Base-by-base conservation (phyloP, 345 rosid genomes). In the Hevea brasiliensis region DNA sequence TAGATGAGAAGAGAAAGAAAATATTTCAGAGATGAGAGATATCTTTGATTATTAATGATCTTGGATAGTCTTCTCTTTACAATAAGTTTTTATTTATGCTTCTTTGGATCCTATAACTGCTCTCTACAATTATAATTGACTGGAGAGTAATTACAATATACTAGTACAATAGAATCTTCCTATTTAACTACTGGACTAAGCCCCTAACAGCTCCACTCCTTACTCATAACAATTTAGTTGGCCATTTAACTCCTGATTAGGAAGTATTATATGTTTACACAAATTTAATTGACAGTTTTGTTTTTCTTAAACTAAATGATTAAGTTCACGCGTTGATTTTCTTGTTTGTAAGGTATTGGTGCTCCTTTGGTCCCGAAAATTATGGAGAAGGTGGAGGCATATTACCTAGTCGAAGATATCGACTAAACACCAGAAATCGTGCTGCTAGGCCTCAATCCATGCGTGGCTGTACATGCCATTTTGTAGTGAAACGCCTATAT, bases 361-460 rank as follows among this genome's bases (percentile, higher is more conserved):
- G 96, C 58, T 95, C 92, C n/a, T 91, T 92, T 72, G 99, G 99
- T 66, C 97, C 98, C 72, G 97, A 95, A 87, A 92, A 92, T 86
- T 92, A 95, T 72, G 98, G 98, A 21, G 96, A 92, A 87, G 98
- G 97, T 72, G 98, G 99, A 71, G 82, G 81, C 55, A 80, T 88
- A 55, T 84, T 95, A 48, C 99, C 99, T 37, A 92, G 97, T 81
- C 82, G 96, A 80, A 95, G 84, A 62, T 91, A 91, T 74, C 86
- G 92, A 68, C 90, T 91, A 57, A 93, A 95, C 74, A 92, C 97
- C 27, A 69, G 93, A 74, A 95, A 91, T 68, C 84, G 88, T 67
- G 94, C 96, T 50, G 94, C 99, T 35, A 85, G 97, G 66, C 98
- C 99, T 81, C 96, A 95, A 65, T 92, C 98, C n/a, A 95, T 95